Evolutionary conservation across 179 eudicot species (phyloP), one percentile per base, ranked within the genome.

Genomic region (Heliamphora pulchella): DNA sequence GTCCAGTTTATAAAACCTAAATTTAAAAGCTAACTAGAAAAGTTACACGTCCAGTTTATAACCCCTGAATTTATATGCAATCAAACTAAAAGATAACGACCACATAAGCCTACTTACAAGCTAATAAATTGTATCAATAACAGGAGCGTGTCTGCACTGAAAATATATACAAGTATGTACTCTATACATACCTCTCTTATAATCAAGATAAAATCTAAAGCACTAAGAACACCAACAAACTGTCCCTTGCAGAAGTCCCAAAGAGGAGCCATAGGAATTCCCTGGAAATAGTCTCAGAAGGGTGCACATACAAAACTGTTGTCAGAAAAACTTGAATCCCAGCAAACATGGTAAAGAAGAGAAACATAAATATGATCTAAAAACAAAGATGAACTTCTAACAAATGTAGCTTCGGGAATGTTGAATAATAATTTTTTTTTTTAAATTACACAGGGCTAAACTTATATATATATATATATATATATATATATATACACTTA

Each of bases 221-320:
- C 91, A 86, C 91, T 89, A 47, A 91, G 89, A 69, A 91, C 89
- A 80, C 94, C 94, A 62, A 89, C 85, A 83, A 91, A 91, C 78
- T 85, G 85, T 46, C 88, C 89, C 80, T 85, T 89, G 78, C 70
- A 77, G 69, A 79, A 84, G 85, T 89, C 91, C 94, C 92, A 91
- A 18, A 91, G 86, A 76, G 94, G 90, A 71, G 94, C 92, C 75
- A 77, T 73, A 66, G 91, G 82, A 81, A 87, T 86, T 51, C 91
- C 92, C 94, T 91, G 89, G 7, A 80, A 85, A 83, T 44, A 81
- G 50, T 61, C 80, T 76, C 48, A 75, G 80, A 67, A 75, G 59
- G 77, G 15, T 20, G 20, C 58, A 76, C 62, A 67, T 67, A 39
- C 70, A 47, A 73, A 18, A 76, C 17, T 75, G 20, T 41, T 76